Evolutionary conservation across 495 filamentous ascomycete genomes (phyloP), one percentile per base, ranked within the genome.

Genomic region (Pseudoneurospora amorphoporcata): DNA sequence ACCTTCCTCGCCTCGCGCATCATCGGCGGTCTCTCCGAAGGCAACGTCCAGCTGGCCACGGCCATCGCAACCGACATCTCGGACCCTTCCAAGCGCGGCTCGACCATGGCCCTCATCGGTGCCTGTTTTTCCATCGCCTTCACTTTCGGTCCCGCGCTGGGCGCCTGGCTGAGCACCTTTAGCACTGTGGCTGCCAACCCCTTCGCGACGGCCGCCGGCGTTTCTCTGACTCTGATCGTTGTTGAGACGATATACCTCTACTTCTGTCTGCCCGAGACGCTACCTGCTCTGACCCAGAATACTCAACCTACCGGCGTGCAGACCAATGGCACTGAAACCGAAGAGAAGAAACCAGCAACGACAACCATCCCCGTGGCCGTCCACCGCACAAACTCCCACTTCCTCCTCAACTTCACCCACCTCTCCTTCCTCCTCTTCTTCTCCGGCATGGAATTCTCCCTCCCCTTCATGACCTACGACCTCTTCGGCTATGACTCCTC

Each of bases 41-140:
- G 94, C 37, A 99, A 99, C 77, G 93, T 99, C 0, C 95, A 99
- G 82, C 84, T 99, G 3, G 96, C 96, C 23, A 94, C 93, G 70
- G 96, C 96, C 47, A 99, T 99, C 77, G 95, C 96, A 12, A 96
- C 95, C 8, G 95, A 99, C 81, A 92, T 99, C 72, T 95, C 92
- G 71, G 93, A 95, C 76, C 89, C 92, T 70, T 86, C 87, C 65
- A 90, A 88, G 71, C 87, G 95, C 35, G 93, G 94, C 2, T 89
- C 92, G 17, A 97, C 96, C 39, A 97, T 99, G 91, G 95, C 95
- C 16, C 85, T 98, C 47, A 94, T 99, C 16, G 95, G 95, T 41
- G 95, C 90, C 43, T 98, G 96, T 82, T 99, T 99, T 84, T 94
- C 91, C 69, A 92, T 99, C 75, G 94, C 95, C 14, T 99, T 99